Base-by-base conservation (phyloP, 148 eudicot genomes). In the Spergularia bocconei region DNA sequence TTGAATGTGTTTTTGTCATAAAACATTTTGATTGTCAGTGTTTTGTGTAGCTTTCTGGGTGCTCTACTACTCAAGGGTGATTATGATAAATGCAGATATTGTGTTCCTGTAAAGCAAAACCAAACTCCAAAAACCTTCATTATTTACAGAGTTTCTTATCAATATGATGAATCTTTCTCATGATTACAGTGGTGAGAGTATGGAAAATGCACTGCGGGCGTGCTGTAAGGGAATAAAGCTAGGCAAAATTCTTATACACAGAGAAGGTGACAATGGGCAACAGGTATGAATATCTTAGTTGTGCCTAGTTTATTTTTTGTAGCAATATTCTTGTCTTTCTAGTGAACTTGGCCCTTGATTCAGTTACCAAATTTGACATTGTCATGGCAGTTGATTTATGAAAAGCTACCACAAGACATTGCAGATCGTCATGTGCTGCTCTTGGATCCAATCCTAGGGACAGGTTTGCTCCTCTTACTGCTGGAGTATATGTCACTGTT, bases 171-270 rank as follows among this genome's bases (percentile, higher is more conserved):
- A 53, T 53, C 61, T 69, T 29, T 14, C 15, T 53, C 2, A 52
- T 69, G 39, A 53, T 69, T 69, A 15, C 82, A 94, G 98, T 77
- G 98, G 98, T 48, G 98, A 94, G 84, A 94, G 98, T 78, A 94
- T 94, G 98, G 98, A 94, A 79, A 94, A 94, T 81, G 98, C 98
- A 64, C 79, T 92, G 82, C 84, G 98, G 50, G 98, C 98, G 71
- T 94, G 98, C 80, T 94, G 98, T 73, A 94, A 94, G 78, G 98
- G 98, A 68, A 91, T 94, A 52, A 94, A 94, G 78, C 88, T 94
- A 29, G 97, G 98, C 53, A 94, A 94, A 84, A 94, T 94, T 77
- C 96, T 94, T 68, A 94, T 94, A 78, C 98, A 94, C 62, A 87
- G 97, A 82, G 97, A 92, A 87, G 98, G 98, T 47, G 97, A 94